Base-by-base conservation (phyloP, 176 grass and related monocot genomes). In the Alloteropsis semialata region DNA sequence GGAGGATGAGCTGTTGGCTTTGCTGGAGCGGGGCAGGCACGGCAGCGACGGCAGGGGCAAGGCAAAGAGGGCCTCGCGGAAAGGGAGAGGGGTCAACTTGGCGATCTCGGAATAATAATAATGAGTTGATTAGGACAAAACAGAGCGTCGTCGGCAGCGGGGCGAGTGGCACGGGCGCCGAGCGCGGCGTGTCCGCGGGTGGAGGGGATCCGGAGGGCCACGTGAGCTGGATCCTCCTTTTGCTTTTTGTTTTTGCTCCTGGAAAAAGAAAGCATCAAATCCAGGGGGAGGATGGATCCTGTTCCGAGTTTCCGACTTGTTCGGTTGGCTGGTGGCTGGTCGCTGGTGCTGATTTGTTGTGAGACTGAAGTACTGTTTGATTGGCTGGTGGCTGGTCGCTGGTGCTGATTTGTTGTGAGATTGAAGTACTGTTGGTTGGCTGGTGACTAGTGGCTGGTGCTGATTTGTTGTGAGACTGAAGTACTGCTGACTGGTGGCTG, bases 221-320 rank as follows among this genome's bases (percentile, higher is more conserved):
- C 64, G 62, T 67, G 36, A 69, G 33, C 24, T 55, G 77, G 77
- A 63, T 78, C 77, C 55, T 54, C 22, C 10, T 80, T 67, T 34
- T 19, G 28, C 58, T 25, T 80, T 80, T 51, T 79, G 61, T 79
- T 66, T 51, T 24, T 7, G 4, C 5, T 50, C 10, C 25, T 38
- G 33, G 8, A 10, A 66, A 22, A 65, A 37, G 54, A 5, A 57
- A 57, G n/a, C 10, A 25, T 8, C 54, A 57, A 25, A 25, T 57
- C 3, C 8, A 5, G 54, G 0, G 4, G 1, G 10, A 37, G 5
- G 5, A 36, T 36, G 34, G 34, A 36, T 36, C 34, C 34, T 36
- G 5, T 36, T 36, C 34, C 34, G 34, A 2, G 34, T 36, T 36
- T n/a, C n/a, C n/a, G n/a, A n/a, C n/a, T n/a, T n/a, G n/a, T n/a